A percentile compares a stretch with the other conserved stretches of the same genome.
Conservation (phyloP, 176 grass and related monocot species). For the Zea luxurians region DNA sequence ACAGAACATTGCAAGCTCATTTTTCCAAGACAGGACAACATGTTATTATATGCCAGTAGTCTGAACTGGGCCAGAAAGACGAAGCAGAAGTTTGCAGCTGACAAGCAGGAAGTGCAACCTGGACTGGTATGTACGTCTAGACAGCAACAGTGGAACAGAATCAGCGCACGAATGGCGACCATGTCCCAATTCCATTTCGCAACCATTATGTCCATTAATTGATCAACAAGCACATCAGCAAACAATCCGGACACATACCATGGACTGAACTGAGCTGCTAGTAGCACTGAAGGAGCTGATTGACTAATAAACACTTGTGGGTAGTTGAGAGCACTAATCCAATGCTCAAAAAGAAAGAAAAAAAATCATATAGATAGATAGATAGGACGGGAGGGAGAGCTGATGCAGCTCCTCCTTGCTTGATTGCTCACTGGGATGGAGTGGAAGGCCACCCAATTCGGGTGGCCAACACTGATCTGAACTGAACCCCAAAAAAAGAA, state of each 20-base stretch:
- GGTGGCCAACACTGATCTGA: not conserved
- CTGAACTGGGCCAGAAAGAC: too few species aligned
- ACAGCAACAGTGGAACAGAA: too few species aligned
- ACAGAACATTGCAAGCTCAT: not conserved
- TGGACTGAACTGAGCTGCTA: slow-evolving; percentile 20
- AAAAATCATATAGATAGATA: not conserved
- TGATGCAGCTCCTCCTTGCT: not conserved
- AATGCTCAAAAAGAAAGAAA: slow-evolving; percentile 9
- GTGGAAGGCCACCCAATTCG: not conserved
- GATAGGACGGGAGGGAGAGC: not conserved
- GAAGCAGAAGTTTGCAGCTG: too few species aligned
- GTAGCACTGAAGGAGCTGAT: not conserved
- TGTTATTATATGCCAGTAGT: too few species aligned
- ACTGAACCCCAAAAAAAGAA: too few species aligned
- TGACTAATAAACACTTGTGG: not conserved
- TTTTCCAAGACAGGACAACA: not conserved
- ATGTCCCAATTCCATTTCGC: too few species aligned
- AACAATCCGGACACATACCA: slow-evolving; percentile 36
- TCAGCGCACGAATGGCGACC: too few species aligned
- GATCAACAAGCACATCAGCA: slow-evolving; percentile 16
- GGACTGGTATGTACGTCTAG: too few species aligned
- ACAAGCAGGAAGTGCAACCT: too few species aligned
- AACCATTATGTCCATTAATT: slow-evolving; percentile 1
- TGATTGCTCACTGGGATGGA: not conserved
- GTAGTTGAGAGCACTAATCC: slow-evolving; percentile 22